Percentiles rank a stretch among this genome's conserved stretches.
These are phyloP conservation scores for Sporothrix dimorphospora DNA, from an alignment of 2,329 filamentous ascomycete species.

Conservation along the genomic window DNA sequence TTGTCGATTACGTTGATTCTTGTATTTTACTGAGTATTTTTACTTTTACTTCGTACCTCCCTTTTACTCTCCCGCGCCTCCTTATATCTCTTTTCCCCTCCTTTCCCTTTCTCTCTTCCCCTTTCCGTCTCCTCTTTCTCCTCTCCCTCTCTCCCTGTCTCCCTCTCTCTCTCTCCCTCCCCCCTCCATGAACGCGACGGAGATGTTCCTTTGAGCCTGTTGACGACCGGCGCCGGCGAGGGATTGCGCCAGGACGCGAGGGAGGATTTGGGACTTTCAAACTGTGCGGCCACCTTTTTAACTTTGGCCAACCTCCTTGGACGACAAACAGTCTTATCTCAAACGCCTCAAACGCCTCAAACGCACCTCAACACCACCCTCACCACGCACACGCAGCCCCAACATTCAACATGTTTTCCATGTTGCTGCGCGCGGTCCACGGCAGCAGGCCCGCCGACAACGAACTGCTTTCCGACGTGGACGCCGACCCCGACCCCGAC, in stretches of 20 bases:
- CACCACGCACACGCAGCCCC: background rate
- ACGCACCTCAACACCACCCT: background rate
- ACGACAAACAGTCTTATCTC: background rate
- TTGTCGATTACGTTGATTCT: background rate
- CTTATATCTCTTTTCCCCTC: background rate
- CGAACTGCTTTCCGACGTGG: slow-evolving; percentile 30
- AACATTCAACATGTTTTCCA: slow-evolving; percentile 38
- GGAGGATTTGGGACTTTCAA: slow-evolving; percentile 25
- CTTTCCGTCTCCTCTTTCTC: background rate
- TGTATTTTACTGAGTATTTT: background rate
- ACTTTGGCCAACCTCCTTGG: background rate
- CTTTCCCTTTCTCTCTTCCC: background rate
- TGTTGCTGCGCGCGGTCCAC: slow-evolving; percentile 41
- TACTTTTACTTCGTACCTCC: background rate
- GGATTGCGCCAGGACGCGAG: slow-evolving; percentile 32
- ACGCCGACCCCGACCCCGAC: slow-evolving; percentile 33
- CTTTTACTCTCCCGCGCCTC: slow-evolving; percentile 8
- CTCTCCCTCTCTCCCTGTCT: background rate
- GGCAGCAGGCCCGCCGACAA: slow-evolving; percentile 35
- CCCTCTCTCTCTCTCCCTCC: background rate
- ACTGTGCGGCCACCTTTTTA: background rate
- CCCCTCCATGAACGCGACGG: background rate
- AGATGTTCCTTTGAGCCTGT: slow-evolving; percentile 28
- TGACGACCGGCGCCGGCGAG: slow-evolving; percentile 26
- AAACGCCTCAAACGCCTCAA: background rate